Evolutionary conservation across 495 filamentous ascomycete genomes (phyloP).

Genomic region (Pyrenopolyporus hunteri): DNA sequence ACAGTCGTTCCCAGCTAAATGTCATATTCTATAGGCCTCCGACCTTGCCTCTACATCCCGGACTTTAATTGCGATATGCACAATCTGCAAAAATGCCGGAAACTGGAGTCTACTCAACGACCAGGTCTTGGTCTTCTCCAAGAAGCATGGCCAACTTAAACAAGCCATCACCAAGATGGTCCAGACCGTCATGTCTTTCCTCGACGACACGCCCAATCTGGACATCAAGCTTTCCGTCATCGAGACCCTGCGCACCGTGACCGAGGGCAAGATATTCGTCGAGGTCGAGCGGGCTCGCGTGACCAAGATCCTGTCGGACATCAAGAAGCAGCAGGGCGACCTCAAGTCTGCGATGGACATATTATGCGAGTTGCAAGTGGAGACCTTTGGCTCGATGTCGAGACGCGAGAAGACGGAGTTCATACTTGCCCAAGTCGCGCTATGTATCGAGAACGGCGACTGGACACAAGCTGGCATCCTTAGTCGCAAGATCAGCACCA

Average conservation of each 20-base stretch:
- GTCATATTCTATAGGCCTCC: slow-evolving; percentile 66
- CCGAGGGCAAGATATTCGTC: slow-evolving; percentile 99
- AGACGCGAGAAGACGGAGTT: slow-evolving; percentile 97
- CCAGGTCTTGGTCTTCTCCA: slow-evolving; percentile 91
- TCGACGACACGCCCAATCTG: slow-evolving; percentile 76
- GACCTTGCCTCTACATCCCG: slow-evolving; percentile 94
- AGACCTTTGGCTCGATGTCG: slow-evolving; percentile 98
- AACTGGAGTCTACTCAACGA: slow-evolving; percentile 96
- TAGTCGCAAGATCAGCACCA: slow-evolving; percentile 94
- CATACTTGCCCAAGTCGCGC: slow-evolving; percentile 90
- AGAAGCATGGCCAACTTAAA: slow-evolving; percentile 99
- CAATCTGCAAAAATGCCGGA: slow-evolving; percentile 87
- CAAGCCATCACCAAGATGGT: slow-evolving; percentile 99
- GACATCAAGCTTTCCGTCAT: slow-evolving; percentile 92
- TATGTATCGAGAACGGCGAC: slow-evolving; percentile 95
- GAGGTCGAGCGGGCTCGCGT: slow-evolving; percentile 97
- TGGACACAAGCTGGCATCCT: slow-evolving; percentile 96
- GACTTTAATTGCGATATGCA: slow-evolving; percentile 84
- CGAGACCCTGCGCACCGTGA: slow-evolving; percentile 93
- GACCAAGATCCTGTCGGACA: slow-evolving; percentile 91
- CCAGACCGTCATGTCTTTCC: slow-evolving; percentile 89
- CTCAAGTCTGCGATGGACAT: slow-evolving; percentile 88
- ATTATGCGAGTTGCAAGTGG: slow-evolving; percentile 95
- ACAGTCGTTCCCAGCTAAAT: slow-evolving; percentile 20
- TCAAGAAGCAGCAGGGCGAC: slow-evolving; percentile 94